Evolutionary conservation across 2,329 filamentous ascomycete genomes (phyloP).

Genomic region (Madurella fahalii): DNA sequence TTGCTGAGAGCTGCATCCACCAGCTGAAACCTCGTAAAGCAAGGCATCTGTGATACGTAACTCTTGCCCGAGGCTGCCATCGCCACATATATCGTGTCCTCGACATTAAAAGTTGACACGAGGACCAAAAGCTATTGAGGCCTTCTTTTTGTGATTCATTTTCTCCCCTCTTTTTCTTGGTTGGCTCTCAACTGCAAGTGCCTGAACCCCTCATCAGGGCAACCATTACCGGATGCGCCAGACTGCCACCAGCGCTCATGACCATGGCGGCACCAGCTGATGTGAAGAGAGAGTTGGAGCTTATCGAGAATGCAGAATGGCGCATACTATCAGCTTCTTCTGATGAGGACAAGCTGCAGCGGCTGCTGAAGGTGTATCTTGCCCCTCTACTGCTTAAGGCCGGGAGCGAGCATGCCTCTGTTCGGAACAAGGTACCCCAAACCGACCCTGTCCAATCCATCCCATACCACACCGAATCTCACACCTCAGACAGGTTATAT

Average conservation of each 20-base stretch:
- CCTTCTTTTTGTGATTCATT: neutral
- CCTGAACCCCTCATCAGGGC: neutral
- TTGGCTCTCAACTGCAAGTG: neutral
- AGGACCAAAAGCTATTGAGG: neutral
- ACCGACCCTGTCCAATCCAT: too few species aligned
- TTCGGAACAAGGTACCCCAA: conserved; percentile 65
- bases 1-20: conserved; percentile 1
- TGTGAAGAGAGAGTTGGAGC: conserved; percentile 71
- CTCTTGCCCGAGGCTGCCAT: neutral
- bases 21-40: neutral
- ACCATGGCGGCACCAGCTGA: conserved; percentile 37
- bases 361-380: conserved; percentile 73
- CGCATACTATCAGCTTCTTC: conserved; percentile 74
- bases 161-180: neutral
- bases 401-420: conserved; percentile 71
- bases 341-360: conserved; percentile 77
- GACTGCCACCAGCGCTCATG: neutral
- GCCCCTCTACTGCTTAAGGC: conserved; percentile 81
- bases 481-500: conserved; percentile 40
- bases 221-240: neutral
- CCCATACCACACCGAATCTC: neutral
- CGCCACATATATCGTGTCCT: neutral
- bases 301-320: conserved; percentile 82
- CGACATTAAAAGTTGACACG: neutral
- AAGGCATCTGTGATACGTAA: neutral